These are phyloP conservation scores for Thyridium curvatum DNA, from an alignment of 2,329 filamentous ascomycete genomes.

Conservation along the genomic window DNA sequence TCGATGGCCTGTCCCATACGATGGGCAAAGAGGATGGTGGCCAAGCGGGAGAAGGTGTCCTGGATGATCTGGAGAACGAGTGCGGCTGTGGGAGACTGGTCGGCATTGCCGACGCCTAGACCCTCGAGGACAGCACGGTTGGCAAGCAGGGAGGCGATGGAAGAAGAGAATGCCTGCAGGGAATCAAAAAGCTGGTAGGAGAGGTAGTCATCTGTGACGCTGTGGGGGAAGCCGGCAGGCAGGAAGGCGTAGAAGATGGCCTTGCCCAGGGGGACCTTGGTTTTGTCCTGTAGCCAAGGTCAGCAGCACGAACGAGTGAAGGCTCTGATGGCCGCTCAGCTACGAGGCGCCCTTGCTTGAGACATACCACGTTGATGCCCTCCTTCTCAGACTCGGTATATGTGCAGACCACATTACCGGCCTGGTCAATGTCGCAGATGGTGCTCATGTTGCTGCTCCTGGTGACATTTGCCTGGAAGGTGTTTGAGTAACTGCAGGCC, in stretches of 20 bases:
- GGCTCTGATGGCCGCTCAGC: not conserved
- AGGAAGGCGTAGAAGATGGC: conserved; percentile 65
- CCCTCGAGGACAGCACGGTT: conserved; percentile 74
- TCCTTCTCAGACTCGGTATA: conserved; percentile 18
- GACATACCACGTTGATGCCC: conserved; percentile 16
- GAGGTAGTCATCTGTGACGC: conserved; percentile 78
- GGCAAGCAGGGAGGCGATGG: conserved; percentile 72
- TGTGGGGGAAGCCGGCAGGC: conserved; percentile 81
- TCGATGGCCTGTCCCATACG: conserved; percentile 76
- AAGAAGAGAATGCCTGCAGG: conserved; percentile 77
- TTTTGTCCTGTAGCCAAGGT: conserved; percentile 20
- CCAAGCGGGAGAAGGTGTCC: conserved; percentile 72
- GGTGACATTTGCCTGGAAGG: no score
- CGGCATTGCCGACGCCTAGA: conserved; percentile 77
- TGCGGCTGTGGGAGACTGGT: conserved; percentile 72
- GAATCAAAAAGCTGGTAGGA: conserved; percentile 68
- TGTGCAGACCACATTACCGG: conserved; percentile 28
- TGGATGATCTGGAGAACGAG: conserved; percentile 79
- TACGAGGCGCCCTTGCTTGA: no score
- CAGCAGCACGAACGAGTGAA: not conserved
- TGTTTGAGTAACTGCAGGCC: no score
- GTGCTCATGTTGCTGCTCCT: conserved; percentile 15
- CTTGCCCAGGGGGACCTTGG: conserved; percentile 26
- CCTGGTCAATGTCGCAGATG: conserved; percentile 28
- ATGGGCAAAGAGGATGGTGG: conserved; percentile 83